phyloP scores from a whole-genome alignment of 768 basidiomycete genomes.

The Polyporus arcularius region DNA sequence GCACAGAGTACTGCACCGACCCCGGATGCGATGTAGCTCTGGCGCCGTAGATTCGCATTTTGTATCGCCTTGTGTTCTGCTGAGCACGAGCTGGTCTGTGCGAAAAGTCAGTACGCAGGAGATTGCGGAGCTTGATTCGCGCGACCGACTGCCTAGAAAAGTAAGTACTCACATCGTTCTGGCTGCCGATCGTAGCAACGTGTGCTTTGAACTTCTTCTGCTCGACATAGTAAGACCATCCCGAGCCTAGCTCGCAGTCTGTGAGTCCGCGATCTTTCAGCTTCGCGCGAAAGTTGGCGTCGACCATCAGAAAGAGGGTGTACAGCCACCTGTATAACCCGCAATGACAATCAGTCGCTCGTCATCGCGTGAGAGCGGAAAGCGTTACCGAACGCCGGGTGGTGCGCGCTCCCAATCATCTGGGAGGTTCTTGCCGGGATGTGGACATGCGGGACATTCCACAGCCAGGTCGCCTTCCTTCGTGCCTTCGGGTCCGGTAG shows the following conservation, averaged over 20 bases:
- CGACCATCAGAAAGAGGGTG: slow-evolving; percentile 26
- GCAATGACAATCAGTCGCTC: no score
- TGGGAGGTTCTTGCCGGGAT: slow-evolving; percentile 23
- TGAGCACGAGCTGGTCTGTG: not conserved
- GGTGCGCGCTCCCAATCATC: slow-evolving; percentile 19
- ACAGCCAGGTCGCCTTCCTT: slow-evolving; percentile 18
- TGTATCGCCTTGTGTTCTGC: slow-evolving; percentile 15
- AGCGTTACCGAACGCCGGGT: no score
- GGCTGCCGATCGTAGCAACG: slow-evolving; percentile 11
- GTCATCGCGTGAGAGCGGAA: no score
- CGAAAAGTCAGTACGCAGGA: no score
- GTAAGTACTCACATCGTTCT: slow-evolving; percentile 28
- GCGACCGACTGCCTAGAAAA: no score
- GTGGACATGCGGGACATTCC: slow-evolving; percentile 28
- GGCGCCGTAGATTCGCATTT: not conserved
- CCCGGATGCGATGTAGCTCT: slow-evolving; percentile 18
- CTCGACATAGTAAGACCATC: slow-evolving; percentile 31
- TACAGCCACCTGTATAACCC: slow-evolving; percentile 28
- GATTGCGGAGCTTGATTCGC: no score
- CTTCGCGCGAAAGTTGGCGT: slow-evolving; percentile 29
- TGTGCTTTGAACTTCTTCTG: slow-evolving; percentile 17
- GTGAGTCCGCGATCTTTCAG: slow-evolving; percentile 20
- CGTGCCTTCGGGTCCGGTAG: slow-evolving; percentile 11
- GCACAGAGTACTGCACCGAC: slow-evolving; percentile 22
- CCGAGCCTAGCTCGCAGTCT: slow-evolving; percentile 7